Evolutionary conservation across 305 asterid species (phyloP).

Genomic region (Fraxinus sp.): DNA sequence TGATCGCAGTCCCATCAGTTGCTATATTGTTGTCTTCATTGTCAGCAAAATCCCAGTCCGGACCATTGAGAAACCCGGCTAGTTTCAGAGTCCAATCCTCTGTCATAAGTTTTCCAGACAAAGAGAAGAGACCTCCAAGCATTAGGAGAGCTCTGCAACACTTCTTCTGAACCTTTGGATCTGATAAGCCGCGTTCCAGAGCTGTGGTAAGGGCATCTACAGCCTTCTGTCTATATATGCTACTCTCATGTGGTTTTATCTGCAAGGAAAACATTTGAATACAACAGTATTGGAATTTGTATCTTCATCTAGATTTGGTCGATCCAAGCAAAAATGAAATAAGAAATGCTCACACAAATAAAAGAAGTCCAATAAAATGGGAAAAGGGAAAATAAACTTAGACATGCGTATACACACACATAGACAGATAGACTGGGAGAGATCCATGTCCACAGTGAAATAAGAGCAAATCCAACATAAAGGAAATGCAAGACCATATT

Average conservation of each 20-base stretch:
- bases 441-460: neutral
- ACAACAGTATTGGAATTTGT: neutral
- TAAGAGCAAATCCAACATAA: neutral
- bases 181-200: constrained; percentile 51
- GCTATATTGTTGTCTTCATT: constrained; percentile 26
- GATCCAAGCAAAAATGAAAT: neutral
- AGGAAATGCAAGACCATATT: neutral
- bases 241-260: constrained; percentile 40
- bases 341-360: neutral
- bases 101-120: constrained; percentile 75
- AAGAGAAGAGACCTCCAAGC: constrained; percentile 72
- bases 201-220: constrained; percentile 55
- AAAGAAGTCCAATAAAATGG: neutral
- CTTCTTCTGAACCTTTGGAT: constrained; percentile 41
- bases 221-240: constrained; percentile 51
- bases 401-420: neutral
- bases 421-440: neutral
- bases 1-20: constrained; percentile 27
- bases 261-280: constrained; percentile 31
- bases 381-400: neutral
- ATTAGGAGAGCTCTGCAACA: constrained; percentile 70
- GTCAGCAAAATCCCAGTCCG: constrained; percentile 46
- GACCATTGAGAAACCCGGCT: constrained; percentile 69
- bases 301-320: neutral
- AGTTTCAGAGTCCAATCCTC: constrained; percentile 77